These are phyloP conservation scores for Lentinus tigrinus DNA, from an alignment of 768 basidiomycete species.

Conservation along the genomic window DNA sequence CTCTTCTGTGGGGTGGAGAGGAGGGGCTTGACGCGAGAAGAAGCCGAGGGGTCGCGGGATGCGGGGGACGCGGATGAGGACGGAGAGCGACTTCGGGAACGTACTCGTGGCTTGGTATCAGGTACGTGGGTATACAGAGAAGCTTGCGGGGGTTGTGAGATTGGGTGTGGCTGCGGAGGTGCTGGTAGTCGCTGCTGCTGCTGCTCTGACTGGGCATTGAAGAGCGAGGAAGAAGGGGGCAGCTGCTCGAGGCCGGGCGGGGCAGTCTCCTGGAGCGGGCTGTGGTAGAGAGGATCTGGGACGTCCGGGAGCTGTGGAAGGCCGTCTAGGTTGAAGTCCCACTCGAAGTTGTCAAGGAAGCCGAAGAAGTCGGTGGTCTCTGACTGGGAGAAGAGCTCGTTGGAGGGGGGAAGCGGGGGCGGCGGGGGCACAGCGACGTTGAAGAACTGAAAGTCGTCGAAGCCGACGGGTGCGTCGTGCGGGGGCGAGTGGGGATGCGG, in stretches of 20 bases:
- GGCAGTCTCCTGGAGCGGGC: slow-evolving; percentile 9
- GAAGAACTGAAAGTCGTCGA: slow-evolving; percentile 73
- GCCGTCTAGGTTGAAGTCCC: slow-evolving; percentile 51
- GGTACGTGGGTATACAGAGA: neutral
- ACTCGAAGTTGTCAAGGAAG: slow-evolving; percentile 80
- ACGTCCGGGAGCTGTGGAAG: slow-evolving; percentile 9
- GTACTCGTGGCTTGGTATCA: slow-evolving; percentile 3
- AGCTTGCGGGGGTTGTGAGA: neutral
- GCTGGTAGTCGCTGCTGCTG: neutral
- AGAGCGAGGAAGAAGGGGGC: slow-evolving; percentile 12
- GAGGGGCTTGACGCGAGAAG: slow-evolving; percentile 49
- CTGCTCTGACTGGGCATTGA: neutral
- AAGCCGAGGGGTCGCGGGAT: slow-evolving; percentile 5
- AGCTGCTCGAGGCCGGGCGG: slow-evolving; percentile 25
- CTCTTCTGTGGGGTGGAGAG: slow-evolving; percentile 85
- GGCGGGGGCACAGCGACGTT: slow-evolving; percentile 64
- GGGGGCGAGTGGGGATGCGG: slow-evolving; percentile 8
- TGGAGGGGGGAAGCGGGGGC: slow-evolving; percentile 64
- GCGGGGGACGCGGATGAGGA: slow-evolving; percentile 19
- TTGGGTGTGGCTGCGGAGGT: neutral
- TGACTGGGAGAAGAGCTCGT: slow-evolving; percentile 74
- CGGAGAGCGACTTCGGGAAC: slow-evolving; percentile 8
- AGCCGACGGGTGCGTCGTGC: slow-evolving; percentile 45
- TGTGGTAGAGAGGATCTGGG: slow-evolving; percentile 12
- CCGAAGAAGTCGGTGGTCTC: slow-evolving; percentile 79